Evolutionary conservation across 129 eudicot genomes (phyloP).

Genomic region (Arctium minus): DNA sequence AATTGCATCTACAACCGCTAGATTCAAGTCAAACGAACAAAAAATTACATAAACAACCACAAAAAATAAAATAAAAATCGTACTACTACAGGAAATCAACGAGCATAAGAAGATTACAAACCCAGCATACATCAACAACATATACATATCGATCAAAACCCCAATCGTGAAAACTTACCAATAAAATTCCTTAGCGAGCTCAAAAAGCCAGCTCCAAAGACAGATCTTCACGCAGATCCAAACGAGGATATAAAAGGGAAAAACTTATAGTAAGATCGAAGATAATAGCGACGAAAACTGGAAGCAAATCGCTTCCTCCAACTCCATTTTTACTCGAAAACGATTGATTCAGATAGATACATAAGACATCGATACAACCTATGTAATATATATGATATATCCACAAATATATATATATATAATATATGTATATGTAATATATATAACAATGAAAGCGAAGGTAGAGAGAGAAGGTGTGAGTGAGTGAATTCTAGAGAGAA

Average conservation of each 20-base stretch:
- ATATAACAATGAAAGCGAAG: slow-evolving; percentile 32
- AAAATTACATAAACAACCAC: background rate
- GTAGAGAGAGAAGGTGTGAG: slow-evolving; percentile 23
- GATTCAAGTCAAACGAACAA: slow-evolving; percentile 28
- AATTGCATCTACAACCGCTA: slow-evolving; percentile 16
- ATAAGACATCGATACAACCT: slow-evolving; percentile 38
- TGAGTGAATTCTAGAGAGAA: slow-evolving; percentile 19
- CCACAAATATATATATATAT: background rate
- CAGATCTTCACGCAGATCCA: slow-evolving; percentile 28
- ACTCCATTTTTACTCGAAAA: slow-evolving; percentile 39
- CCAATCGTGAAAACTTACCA: slow-evolving; percentile 28
- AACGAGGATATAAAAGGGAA: background rate
- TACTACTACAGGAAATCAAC: background rate
- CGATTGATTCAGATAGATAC: slow-evolving; percentile 33
- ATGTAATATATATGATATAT: slow-evolving; percentile 11
- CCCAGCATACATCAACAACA: background rate
- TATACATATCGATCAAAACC: background rate
- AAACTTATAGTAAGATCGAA: slow-evolving; percentile 19
- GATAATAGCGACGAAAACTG: slow-evolving; percentile 33
- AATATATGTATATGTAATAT: background rate
- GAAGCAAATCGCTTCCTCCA: slow-evolving; percentile 33
- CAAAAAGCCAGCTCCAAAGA: background rate
- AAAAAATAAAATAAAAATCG: background rate
- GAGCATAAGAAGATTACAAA: background rate
- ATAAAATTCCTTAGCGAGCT: background rate